Percentiles rank a stretch among this genome's conserved stretches.
Conservation (phyloP, 148 eudicot species). For the Camellia lanceoleosa region DNA sequence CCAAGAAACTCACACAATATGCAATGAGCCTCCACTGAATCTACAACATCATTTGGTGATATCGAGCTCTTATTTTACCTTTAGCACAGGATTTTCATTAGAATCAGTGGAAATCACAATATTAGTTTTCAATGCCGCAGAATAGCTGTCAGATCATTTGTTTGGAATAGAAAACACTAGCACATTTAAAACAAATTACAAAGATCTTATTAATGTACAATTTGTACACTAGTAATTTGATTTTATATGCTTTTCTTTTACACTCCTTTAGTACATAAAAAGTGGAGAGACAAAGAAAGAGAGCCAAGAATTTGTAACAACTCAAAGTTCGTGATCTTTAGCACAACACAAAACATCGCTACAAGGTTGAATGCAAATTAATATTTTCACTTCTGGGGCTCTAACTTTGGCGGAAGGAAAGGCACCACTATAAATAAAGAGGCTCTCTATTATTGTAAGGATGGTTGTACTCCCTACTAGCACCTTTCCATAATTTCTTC, state of each 20-base stretch:
- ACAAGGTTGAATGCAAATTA: background rate
- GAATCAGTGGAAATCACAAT: too few species aligned
- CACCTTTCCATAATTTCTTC: constrained; percentile 38
- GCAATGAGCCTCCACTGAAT: too few species aligned
- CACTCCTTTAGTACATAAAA: too few species aligned
- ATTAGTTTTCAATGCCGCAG: too few species aligned
- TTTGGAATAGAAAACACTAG: background rate
- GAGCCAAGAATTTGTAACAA: background rate
- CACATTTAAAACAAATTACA: background rate
- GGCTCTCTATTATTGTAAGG: constrained; percentile 42
- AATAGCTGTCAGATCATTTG: background rate
- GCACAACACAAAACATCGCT: background rate
- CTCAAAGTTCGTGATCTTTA: constrained; percentile 23
- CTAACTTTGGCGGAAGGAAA: constrained; percentile 26
- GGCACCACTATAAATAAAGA: constrained; percentile 32
- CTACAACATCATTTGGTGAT: too few species aligned
- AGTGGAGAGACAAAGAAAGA: background rate
- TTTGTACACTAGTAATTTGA: too few species aligned
- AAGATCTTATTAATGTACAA: too few species aligned
- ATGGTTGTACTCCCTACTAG: constrained; percentile 26
- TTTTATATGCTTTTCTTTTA: too few species aligned
- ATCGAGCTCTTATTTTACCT: too few species aligned
- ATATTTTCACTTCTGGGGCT: constrained; percentile 24
- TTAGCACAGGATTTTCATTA: too few species aligned
- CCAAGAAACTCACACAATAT: too few species aligned